Conservation (phyloP, 2,329 filamentous ascomycete species). For the Boeremia lycopersici region DNA sequence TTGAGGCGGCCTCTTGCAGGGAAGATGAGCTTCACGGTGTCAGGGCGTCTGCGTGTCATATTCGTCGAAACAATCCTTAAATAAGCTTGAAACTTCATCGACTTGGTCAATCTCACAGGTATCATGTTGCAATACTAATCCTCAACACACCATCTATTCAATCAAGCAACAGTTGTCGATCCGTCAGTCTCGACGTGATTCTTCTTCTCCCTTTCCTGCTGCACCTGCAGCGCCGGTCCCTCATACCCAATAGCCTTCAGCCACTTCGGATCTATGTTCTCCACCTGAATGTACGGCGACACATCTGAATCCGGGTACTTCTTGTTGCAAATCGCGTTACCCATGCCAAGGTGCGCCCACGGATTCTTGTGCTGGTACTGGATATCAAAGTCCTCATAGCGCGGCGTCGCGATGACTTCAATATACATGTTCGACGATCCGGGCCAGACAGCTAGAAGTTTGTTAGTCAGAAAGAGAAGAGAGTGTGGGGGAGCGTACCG, state of each 20-base stretch:
- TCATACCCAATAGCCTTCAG: slow-evolving; percentile 37
- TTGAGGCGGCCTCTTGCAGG: too few relatives aligned
- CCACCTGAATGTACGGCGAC: slow-evolving; percentile 48
- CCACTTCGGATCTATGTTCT: slow-evolving; percentile 54
- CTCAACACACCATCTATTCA: not conserved
- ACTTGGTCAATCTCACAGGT: not conserved
- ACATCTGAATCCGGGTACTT: slow-evolving; percentile 37
- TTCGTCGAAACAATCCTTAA: too few relatives aligned
- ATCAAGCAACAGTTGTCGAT: not conserved
- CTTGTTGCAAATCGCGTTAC: slow-evolving; percentile 39
- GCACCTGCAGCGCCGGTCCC: slow-evolving; percentile 21
- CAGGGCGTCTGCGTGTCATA: too few relatives aligned
- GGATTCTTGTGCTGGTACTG: slow-evolving; percentile 48
- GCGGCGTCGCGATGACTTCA: slow-evolving; percentile 46
- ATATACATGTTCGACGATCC: slow-evolving; percentile 58
- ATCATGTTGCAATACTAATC: not conserved
- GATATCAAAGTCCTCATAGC: slow-evolving; percentile 55
- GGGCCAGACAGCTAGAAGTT: slow-evolving; percentile 53
- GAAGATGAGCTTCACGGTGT: too few relatives aligned
- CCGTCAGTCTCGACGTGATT: slow-evolving; percentile 3
- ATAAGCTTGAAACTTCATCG: not conserved
- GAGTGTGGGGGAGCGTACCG: slow-evolving; percentile 2
- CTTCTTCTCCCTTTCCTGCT: slow-evolving; percentile 19
- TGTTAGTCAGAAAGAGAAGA: not conserved
- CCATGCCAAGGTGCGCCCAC: slow-evolving; percentile 53